phyloP scores from a whole-genome alignment of 163 green algal species.

The Volvox carteri region DNA sequence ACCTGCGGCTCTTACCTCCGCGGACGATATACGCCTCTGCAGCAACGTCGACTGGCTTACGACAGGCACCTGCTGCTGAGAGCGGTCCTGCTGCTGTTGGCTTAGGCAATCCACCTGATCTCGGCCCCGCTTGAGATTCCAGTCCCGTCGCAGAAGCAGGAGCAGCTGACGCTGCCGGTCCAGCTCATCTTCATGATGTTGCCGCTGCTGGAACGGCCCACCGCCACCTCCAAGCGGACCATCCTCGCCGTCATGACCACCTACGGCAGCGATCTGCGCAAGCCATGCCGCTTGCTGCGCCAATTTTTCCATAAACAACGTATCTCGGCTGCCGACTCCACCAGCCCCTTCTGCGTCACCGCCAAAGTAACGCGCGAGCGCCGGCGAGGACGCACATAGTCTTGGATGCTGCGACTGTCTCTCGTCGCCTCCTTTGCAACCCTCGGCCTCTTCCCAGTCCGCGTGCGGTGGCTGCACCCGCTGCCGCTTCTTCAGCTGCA shows the following conservation, averaged over 20 bases:
- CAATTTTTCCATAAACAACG: not conserved
- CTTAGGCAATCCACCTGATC: not conserved
- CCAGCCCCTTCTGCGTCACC: no score
- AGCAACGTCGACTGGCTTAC: not conserved
- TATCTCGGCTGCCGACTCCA: no score
- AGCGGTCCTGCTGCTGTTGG: not conserved
- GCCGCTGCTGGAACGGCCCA: not conserved
- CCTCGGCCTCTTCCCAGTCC: no score
- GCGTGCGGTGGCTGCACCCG: no score
- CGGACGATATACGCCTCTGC: not conserved
- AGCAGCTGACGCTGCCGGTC: slow-evolving; percentile 13
- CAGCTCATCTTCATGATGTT: not conserved
- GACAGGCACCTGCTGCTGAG: not conserved
- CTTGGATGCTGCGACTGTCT: no score
- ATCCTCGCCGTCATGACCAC: no score
- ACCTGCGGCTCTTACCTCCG: not conserved
- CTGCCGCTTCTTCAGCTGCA: no score
- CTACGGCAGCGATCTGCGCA: not conserved
- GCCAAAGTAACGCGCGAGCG: no score
- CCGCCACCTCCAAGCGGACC: not conserved
- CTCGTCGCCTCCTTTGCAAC: no score
- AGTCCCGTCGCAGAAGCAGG: not conserved
- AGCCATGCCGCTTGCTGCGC: not conserved
- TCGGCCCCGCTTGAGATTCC: not conserved
- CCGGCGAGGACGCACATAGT: no score